Percentiles rank a stretch among this genome's conserved stretches.
Evolutionary conservation across 805 yeast species (phyloP).

Genomic region (Pichia nakasei): DNA sequence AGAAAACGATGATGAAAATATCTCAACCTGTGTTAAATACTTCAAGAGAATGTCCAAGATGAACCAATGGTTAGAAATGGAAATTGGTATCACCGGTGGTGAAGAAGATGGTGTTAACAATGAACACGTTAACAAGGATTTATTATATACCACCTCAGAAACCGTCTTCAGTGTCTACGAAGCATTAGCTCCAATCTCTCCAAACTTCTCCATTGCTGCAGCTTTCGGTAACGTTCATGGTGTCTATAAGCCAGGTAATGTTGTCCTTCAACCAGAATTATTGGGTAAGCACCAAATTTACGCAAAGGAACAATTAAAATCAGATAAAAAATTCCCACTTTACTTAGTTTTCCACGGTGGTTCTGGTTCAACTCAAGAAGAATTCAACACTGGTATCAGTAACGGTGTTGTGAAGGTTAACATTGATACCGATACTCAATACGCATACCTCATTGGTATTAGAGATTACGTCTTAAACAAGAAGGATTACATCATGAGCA

Average conservation of each 20-base stretch:
- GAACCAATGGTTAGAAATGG: constrained; percentile 99
- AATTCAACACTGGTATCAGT: constrained; percentile 83
- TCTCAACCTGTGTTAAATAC: constrained; percentile 87
- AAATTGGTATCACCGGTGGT: constrained; percentile 99
- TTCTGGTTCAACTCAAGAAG: constrained; percentile 91
- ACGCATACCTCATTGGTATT: constrained; percentile 93
- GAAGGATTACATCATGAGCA: constrained; percentile 85
- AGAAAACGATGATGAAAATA: constrained; percentile 94
- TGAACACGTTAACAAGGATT: constrained; percentile 80
- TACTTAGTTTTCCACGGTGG: constrained; percentile 99
- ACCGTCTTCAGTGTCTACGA: constrained; percentile 87
- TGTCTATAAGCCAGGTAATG: constrained; percentile 99
- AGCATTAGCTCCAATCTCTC: constrained; percentile 84
- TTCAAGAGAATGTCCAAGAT: constrained; percentile 89
- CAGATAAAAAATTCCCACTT: constrained; percentile 56
- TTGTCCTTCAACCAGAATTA: constrained; percentile 82
- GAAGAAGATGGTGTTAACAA: constrained; percentile 99
- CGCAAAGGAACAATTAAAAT: constrained; percentile 60
- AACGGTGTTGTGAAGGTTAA: constrained; percentile 98
- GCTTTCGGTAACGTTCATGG: constrained; percentile 99
- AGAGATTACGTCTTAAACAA: constrained; percentile 93
- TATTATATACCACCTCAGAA: constrained; percentile 90
- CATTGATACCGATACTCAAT: constrained; percentile 98
- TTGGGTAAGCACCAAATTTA: constrained; percentile 92
- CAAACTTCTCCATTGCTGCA: constrained; percentile 99